Conservation (phyloP, 768 basidiomycete genomes). For the Mycena indigotica region DNA sequence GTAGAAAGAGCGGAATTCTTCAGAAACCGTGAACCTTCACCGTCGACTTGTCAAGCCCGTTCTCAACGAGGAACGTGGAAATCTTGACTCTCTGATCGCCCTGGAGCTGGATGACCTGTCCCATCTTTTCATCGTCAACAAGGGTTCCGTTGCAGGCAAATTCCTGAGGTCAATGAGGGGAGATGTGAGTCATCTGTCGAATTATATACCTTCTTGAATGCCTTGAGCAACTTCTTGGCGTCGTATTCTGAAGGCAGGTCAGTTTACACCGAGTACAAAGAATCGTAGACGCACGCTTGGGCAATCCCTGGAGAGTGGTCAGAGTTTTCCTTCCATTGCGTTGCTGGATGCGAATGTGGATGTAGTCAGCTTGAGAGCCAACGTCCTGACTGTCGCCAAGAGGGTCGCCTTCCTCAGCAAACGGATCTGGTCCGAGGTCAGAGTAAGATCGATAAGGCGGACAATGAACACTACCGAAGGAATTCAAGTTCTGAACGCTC, state of each 20-base stretch:
- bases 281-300: constrained; percentile 64
- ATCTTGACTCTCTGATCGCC: constrained; percentile 97
- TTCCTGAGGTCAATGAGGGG: constrained; percentile 54
- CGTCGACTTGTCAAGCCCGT: constrained; percentile 73
- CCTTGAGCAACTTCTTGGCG: constrained; percentile 96
- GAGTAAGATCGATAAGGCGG: constrained; percentile 25
- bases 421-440: constrained; percentile 68
- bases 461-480: constrained; percentile 56
- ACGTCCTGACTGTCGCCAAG: constrained; percentile 74
- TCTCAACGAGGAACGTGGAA: constrained; percentile 79
- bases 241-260: constrained; percentile 73
- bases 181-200: constrained; percentile 3
- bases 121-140: constrained; percentile 93
- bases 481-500: constrained; percentile 91
- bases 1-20: constrained; percentile 30
- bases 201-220: constrained; percentile 88
- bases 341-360: constrained; percentile 98
- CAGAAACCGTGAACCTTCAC: constrained; percentile 92
- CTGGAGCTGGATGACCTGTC: constrained; percentile 97
- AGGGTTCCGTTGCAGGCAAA: constrained; percentile 98
- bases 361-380: constrained; percentile 79
- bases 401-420: constrained; percentile 91
- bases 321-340: constrained; percentile 98
- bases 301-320: constrained; percentile 95
- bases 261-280: constrained; percentile 12